phyloP scores from a whole-genome alignment of 768 basidiomycete species.

The Trametes punicea region DNA sequence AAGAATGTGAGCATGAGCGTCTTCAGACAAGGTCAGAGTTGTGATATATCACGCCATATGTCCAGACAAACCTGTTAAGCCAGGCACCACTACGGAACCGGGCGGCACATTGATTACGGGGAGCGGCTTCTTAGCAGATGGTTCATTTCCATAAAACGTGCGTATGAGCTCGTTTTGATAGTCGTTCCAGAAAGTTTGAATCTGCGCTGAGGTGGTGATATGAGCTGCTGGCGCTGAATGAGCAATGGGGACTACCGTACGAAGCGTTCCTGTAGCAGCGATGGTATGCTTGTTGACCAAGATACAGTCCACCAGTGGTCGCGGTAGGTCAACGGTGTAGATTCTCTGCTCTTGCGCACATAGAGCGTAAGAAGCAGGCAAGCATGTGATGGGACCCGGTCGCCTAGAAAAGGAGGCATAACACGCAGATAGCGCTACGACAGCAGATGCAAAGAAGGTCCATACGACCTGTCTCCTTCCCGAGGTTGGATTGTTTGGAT shows the following conservation, averaged over 20 bases:
- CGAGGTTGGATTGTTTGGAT: no score
- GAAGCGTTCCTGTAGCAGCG: slow-evolving; percentile 43
- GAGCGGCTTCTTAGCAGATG: slow-evolving; percentile 28
- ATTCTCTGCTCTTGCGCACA: slow-evolving; percentile 52
- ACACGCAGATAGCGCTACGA: slow-evolving; percentile 18
- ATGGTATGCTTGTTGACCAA: slow-evolving; percentile 49
- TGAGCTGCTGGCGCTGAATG: background rate
- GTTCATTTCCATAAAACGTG: slow-evolving; percentile 28
- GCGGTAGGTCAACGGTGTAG: slow-evolving; percentile 63
- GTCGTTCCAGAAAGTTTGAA: slow-evolving; percentile 26
- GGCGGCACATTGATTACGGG: slow-evolving; percentile 21
- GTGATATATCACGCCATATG: background rate
- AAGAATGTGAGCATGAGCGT: slow-evolving; percentile 79
- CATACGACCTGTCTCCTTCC: slow-evolving; percentile 8
- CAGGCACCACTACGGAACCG: slow-evolving; percentile 61
- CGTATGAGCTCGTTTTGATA: slow-evolving; percentile 26
- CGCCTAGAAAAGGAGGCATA: slow-evolving; percentile 5
- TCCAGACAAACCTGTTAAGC: slow-evolving; percentile 53
- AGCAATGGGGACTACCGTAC: slow-evolving; percentile 36
- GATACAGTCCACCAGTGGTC: slow-evolving; percentile 60
- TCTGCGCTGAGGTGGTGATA: slow-evolving; percentile 5
- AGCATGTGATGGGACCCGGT: background rate
- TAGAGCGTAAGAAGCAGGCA: slow-evolving; percentile 47
- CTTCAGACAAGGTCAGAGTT: slow-evolving; percentile 33
- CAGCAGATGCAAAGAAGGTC: slow-evolving; percentile 16